phyloP scores from a whole-genome alignment of 31 red algal genomes.

The Porphyra umbilicalis region DNA sequence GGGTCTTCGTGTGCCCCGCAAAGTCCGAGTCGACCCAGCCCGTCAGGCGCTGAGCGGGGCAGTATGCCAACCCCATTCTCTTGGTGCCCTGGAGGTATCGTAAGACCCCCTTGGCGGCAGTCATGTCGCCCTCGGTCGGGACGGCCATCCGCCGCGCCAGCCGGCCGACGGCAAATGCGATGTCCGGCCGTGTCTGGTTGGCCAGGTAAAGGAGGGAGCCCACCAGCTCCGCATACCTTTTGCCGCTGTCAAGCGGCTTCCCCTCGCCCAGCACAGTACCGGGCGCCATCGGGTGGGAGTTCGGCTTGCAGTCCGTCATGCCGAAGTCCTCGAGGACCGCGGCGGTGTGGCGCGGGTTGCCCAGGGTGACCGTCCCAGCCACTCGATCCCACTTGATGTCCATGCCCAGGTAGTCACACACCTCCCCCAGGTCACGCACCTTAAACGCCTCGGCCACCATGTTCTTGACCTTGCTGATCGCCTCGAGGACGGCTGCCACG shows the following conservation, averaged over 20 bases:
- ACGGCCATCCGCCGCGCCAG: not conserved
- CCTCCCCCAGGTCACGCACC: not conserved
- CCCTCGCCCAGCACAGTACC: not conserved
- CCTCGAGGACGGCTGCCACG: not conserved
- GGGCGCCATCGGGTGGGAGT: not conserved
- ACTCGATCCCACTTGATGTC: not conserved
- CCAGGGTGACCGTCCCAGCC: not conserved
- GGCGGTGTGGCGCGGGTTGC: not conserved
- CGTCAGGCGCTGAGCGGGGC: not conserved
- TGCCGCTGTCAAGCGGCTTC: not conserved
- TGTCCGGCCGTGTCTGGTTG: slow-evolving; percentile 13
- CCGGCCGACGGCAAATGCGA: slow-evolving; percentile 1
- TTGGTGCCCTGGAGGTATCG: slow-evolving; percentile 11
- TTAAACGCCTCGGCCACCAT: not conserved
- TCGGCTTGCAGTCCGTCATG: not conserved
- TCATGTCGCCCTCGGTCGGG: not conserved
- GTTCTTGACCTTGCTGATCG: slow-evolving; percentile 1
- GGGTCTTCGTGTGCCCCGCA: slow-evolving; percentile 8
- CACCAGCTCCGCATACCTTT: slow-evolving; percentile 4
- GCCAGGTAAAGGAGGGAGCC: slow-evolving; percentile 10
- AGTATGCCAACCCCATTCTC: not conserved
- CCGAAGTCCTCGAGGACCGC: not conserved
- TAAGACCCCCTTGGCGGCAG: slow-evolving; percentile 4
- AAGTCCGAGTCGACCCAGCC: slow-evolving; percentile 27
- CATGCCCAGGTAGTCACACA: not conserved